A percentile compares a stretch with the other conserved stretches of the same genome.
phyloP scores from a whole-genome alignment of 2,329 filamentous ascomycete species.

The Sordariomycetes sp. region DNA sequence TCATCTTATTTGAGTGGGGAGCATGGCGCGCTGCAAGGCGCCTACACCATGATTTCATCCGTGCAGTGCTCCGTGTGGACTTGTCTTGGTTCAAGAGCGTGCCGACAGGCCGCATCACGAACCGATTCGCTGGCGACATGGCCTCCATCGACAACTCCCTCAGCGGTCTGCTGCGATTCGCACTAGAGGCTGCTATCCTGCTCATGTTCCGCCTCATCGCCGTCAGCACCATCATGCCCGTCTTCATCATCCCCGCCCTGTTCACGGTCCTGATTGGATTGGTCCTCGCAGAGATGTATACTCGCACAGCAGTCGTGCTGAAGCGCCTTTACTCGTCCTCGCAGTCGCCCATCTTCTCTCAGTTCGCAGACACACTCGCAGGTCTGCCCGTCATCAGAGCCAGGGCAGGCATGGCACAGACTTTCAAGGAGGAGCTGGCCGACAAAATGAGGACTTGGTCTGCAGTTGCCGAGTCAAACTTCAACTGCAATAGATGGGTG shows the following conservation, averaged over 20 bases:
- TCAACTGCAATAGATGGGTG: conserved; percentile 50
- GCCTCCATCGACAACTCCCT: conserved; percentile 42
- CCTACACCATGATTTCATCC: conserved; percentile 43
- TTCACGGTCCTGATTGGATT: conserved; percentile 35
- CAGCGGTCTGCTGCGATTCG: conserved; percentile 31
- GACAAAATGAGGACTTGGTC: conserved; percentile 37
- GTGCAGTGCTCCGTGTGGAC: conserved; percentile 41
- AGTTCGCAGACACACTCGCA: conserved; percentile 43
- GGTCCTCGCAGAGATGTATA: conserved; percentile 39
- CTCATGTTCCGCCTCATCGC: conserved; percentile 36
- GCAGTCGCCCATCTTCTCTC: conserved; percentile 46
- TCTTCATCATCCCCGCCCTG: conserved; percentile 37
- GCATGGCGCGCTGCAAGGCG: conserved; percentile 45
- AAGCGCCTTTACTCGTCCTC: conserved; percentile 35
- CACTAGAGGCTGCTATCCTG: conserved; percentile 30
- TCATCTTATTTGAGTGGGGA: conserved; percentile 42
- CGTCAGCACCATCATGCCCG: conserved; percentile 40
- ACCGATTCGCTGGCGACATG: conserved; percentile 49
- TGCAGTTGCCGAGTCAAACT: conserved; percentile 37
- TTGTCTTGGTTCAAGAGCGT: conserved; percentile 48
- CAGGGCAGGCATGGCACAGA: conserved; percentile 33
- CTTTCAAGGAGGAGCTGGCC: conserved; percentile 39
- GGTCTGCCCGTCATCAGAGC: conserved; percentile 43
- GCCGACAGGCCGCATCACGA: conserved; percentile 41
- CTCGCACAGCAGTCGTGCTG: conserved; percentile 35